phyloP scores from a whole-genome alignment of 108 stramenopile genomes.

The Stephanodiscus triporus region DNA sequence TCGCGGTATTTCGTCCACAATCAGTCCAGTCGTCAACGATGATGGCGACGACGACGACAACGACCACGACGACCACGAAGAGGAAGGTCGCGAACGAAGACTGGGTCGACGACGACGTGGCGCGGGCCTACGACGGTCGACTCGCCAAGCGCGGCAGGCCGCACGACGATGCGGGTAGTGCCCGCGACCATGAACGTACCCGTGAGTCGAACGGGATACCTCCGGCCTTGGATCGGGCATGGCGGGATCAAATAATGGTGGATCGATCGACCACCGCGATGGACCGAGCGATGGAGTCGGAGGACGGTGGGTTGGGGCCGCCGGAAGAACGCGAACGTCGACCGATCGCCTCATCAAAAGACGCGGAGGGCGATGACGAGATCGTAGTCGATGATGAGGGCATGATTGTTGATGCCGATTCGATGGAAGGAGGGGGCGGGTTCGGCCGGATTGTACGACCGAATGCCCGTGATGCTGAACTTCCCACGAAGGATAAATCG shows the following conservation, averaged over 20 bases:
- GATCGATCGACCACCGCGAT: neutral
- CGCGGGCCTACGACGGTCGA: neutral
- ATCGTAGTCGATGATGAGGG: neutral
- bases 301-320: neutral
- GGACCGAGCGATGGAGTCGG: neutral
- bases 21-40: neutral
- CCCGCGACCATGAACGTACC: neutral
- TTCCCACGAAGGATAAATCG: neutral
- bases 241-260: neutral
- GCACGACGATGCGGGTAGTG: neutral
- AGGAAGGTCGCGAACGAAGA: neutral
- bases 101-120: neutral
- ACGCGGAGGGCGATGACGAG: neutral
- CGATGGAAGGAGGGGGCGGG: neutral
- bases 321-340: neutral
- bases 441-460: no score
- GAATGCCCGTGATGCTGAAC: neutral
- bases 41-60: neutral
- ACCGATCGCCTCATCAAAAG: neutral
- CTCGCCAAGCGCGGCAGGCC: neutral
- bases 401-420: neutral
- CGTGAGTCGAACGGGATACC: slow-evolving; percentile 6
- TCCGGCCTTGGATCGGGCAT: neutral
- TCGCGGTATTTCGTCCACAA: neutral
- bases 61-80: neutral